These are phyloP conservation scores for Mrakia blollopis DNA, from an alignment of 768 basidiomycete species.

Conservation along the genomic window DNA sequence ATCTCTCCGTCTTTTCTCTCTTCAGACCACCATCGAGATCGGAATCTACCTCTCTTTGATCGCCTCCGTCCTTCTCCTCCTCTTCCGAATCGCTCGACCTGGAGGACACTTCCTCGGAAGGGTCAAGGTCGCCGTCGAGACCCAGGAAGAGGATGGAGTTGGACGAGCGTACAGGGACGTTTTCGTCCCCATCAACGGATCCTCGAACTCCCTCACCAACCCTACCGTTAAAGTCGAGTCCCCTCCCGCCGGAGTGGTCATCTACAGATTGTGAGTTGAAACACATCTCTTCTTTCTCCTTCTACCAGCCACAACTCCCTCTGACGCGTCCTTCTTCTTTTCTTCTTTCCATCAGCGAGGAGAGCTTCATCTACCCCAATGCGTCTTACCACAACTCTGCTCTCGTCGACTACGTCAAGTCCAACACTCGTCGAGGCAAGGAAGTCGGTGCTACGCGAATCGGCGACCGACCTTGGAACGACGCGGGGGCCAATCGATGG, in stretches of 20 bases:
- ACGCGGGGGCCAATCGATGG: slow-evolving; percentile 59
- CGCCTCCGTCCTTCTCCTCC: slow-evolving; percentile 71
- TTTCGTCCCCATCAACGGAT: slow-evolving; percentile 64
- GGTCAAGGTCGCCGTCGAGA: slow-evolving; percentile 52
- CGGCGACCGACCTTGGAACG: slow-evolving; percentile 88
- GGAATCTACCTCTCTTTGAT: slow-evolving; percentile 57
- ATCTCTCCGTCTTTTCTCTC: background rate
- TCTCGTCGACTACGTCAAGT: slow-evolving; percentile 75
- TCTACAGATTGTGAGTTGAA: slow-evolving; percentile 60
- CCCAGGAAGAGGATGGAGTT: slow-evolving; percentile 1
- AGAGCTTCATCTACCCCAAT: slow-evolving; percentile 64
- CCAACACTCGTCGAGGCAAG: slow-evolving; percentile 66
- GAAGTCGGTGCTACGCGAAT: slow-evolving; percentile 62
- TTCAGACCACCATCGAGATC: slow-evolving; percentile 80
- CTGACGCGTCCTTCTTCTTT: too few relatives aligned
- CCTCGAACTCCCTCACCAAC: slow-evolving; percentile 53
- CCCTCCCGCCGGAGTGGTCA: slow-evolving; percentile 77
- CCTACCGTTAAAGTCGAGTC: slow-evolving; percentile 63
- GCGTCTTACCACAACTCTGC: slow-evolving; percentile 55
- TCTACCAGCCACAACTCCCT: too few relatives aligned
- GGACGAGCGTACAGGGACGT: slow-evolving; percentile 44
- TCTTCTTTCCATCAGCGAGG: slow-evolving; percentile 46
- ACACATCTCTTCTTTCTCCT: too few relatives aligned
- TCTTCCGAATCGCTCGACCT: slow-evolving; percentile 81
- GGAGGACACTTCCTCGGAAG: slow-evolving; percentile 87